Evolutionary conservation across 78 protist species (phyloP), one percentile per base, ranked within the genome.

Genomic region (Anaeramoeba ignava): DNA sequence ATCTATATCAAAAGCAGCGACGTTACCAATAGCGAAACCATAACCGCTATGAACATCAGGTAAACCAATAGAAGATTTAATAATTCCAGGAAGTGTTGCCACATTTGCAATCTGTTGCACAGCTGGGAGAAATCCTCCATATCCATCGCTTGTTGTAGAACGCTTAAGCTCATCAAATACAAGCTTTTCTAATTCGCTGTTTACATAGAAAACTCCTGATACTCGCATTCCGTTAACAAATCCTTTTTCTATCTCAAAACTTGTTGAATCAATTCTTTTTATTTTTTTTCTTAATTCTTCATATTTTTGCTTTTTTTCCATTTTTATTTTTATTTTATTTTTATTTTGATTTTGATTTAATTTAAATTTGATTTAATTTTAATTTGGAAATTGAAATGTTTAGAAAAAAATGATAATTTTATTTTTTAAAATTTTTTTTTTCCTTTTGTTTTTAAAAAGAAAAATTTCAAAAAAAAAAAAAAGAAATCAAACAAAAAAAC

Each of bases 1-100:
- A 8, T 89, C 96, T 42, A 89, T 86, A 88, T 96, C 97, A 1
- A 95, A 85, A 33, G 98, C 98, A 1, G 97, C 97, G 31, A 95
- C 96, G 80, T 90, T 91, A 39, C 99, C 99, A 38, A 96, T 96
- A 2, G 97, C 88, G 79, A 96, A 96, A 0, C 98, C 98, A 38
- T 8, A 8, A 31, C 68, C 40, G 23, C 79, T 3, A 85, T 68
- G 73, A 27, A 3, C 34, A 1, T 80, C 2, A 0, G 36, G 2
- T n/a, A 85, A 27, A 3, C 2, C 36, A n/a, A 40, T 42, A 0
- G 83, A 27, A 0, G 37, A 39, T n/a, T 90, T 90, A 2, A 93
- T 95, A n/a, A 92, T 93, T 33, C 96, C 96, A 0, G 96, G 96
- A 38, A 94, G 86, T 36, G 90, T 34, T 2, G 96, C 95, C 34